A percentile compares a stretch with the other conserved stretches of the same genome.
Conservation (phyloP, 495 filamentous ascomycete species). For the Sabuloglossum arenarium region DNA sequence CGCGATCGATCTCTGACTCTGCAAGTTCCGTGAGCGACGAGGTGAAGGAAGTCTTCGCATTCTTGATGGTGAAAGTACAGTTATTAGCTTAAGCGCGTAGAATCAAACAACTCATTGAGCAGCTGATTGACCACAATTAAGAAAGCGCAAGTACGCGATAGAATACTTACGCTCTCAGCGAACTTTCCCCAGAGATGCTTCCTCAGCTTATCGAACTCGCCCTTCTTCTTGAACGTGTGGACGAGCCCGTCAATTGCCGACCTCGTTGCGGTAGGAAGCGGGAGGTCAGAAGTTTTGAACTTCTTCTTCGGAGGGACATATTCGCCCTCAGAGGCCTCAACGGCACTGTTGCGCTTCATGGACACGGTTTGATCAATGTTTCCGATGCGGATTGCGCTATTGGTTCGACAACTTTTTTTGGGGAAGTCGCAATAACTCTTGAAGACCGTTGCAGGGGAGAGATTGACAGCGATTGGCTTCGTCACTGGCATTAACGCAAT, state of each 20-base stretch:
- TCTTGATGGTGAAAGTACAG: slow-evolving; percentile 21
- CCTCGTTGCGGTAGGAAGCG: slow-evolving; percentile 48
- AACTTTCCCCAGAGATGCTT: slow-evolving; percentile 69
- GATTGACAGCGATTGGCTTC: background rate
- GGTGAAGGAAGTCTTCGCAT: slow-evolving; percentile 44
- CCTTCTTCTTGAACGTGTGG: slow-evolving; percentile 77
- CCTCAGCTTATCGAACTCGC: slow-evolving; percentile 65
- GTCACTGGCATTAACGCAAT: background rate
- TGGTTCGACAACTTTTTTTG: background rate
- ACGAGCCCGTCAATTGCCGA: slow-evolving; percentile 57
- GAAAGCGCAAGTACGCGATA: background rate
- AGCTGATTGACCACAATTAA: background rate
- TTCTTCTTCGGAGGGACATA: slow-evolving; percentile 33
- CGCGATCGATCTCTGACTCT: slow-evolving; percentile 62
- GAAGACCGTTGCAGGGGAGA: background rate
- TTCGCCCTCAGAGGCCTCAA: background rate
- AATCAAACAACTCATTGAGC: background rate
- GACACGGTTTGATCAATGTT: background rate
- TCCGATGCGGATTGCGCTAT: background rate
- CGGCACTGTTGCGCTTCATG: background rate
- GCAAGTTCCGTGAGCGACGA: slow-evolving; percentile 47
- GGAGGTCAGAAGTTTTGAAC: slow-evolving; percentile 70
- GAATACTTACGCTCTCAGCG: slow-evolving; percentile 41
- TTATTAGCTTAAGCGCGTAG: background rate
- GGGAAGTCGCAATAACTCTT: background rate